phyloP scores from a whole-genome alignment of 805 yeast genomes.

The Kockiozyma suomiensis region DNA sequence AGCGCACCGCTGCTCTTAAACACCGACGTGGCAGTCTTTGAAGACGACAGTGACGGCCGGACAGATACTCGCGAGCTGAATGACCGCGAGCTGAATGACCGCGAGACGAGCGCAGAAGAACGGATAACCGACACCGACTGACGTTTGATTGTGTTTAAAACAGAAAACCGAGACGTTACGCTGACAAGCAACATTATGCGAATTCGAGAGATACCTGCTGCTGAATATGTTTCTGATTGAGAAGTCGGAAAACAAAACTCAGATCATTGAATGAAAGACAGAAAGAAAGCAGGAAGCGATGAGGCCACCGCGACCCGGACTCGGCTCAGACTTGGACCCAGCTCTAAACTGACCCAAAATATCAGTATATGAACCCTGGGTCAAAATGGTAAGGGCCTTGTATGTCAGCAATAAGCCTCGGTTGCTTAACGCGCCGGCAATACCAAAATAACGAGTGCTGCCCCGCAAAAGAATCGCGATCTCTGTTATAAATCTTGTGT shows the following conservation, averaged over 20 bases:
- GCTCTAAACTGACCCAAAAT: no score
- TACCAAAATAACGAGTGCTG: background rate
- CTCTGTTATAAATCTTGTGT: no score
- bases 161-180: background rate
- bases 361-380: no score
- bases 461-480: background rate
- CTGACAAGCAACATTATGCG: slow-evolving; percentile 2
- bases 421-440: background rate
- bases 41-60: background rate
- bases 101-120: background rate
- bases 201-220: background rate
- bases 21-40: background rate
- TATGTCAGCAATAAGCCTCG: background rate
- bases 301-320: no score
- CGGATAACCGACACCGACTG: background rate
- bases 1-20: background rate
- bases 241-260: background rate
- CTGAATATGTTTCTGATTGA: no score
- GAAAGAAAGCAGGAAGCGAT: background rate
- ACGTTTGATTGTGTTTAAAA: background rate
- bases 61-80: no score
- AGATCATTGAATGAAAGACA: background rate
- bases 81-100: background rate
- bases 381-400: background rate
- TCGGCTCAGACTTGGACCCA: no score